phyloP scores from a whole-genome alignment of 805 yeast species.

The Yamadazyma laniorum region DNA sequence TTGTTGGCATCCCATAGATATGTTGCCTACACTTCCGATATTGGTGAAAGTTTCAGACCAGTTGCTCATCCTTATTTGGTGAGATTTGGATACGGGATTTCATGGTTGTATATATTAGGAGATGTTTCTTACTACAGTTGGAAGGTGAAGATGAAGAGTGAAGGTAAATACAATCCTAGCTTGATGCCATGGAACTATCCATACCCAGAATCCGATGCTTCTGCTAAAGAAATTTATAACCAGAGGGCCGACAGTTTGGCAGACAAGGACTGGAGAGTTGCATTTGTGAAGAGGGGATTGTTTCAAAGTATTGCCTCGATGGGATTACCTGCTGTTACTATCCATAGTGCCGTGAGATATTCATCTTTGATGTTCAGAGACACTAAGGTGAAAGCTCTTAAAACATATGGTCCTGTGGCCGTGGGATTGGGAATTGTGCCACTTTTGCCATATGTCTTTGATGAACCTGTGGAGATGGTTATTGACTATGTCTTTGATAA shows the following conservation, averaged over 20 bases:
- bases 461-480: slow-evolving; percentile 75
- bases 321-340: slow-evolving; percentile 86
- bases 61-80: slow-evolving; percentile 72
- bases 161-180: slow-evolving; percentile 61
- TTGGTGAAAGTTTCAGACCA: slow-evolving; percentile 84
- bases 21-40: slow-evolving; percentile 83
- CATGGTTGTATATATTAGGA: slow-evolving; percentile 74
- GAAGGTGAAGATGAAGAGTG: slow-evolving; percentile 64
- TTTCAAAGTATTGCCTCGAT: slow-evolving; percentile 81
- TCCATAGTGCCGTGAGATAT: slow-evolving; percentile 72
- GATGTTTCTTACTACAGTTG: slow-evolving; percentile 75
- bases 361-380: slow-evolving; percentile 63
- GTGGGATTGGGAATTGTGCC: slow-evolving; percentile 78
- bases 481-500: slow-evolving; percentile 60
- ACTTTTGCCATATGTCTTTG: slow-evolving; percentile 71
- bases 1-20: slow-evolving; percentile 73
- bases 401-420: slow-evolving; percentile 75
- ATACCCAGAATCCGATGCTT: slow-evolving; percentile 41
- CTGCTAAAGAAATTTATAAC: slow-evolving; percentile 34
- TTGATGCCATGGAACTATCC: slow-evolving; percentile 64
- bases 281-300: slow-evolving; percentile 66
- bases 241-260: slow-evolving; percentile 24
- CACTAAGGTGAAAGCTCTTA: slow-evolving; percentile 44
- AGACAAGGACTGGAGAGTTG: slow-evolving; percentile 66
- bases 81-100: slow-evolving; percentile 62